These are phyloP conservation scores for Cytospora piceae DNA, from an alignment of 2,329 filamentous ascomycete species.

Conservation along the genomic window DNA sequence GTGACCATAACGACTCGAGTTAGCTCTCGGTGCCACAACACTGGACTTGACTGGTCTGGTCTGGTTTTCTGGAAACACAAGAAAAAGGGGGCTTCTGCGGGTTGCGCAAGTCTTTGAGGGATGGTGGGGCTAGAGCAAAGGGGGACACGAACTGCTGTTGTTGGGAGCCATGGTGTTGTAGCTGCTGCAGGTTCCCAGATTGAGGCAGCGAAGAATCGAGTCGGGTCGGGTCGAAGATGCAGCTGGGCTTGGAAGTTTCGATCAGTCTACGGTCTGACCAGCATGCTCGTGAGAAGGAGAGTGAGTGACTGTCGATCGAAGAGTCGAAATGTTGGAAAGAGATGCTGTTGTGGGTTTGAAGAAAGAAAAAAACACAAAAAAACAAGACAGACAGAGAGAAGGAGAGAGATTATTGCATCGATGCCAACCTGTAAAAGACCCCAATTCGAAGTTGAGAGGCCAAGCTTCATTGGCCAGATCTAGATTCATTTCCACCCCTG, in stretches of 20 bases:
- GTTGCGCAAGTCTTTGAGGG: not conserved
- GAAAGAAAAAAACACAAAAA: not conserved
- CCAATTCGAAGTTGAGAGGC: conserved; percentile 15
- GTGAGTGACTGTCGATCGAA: not conserved
- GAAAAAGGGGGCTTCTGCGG: not conserved
- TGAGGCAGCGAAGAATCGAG: not conserved
- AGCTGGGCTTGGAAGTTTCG: not conserved
- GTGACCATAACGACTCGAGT: conserved; percentile 10
- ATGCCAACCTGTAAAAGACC: conserved; percentile 23
- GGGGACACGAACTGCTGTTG: conserved; percentile 28
- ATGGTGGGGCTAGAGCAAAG: not conserved
- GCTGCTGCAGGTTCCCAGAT: conserved; percentile 16
- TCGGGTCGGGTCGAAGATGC: not conserved
- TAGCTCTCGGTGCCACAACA: conserved; percentile 9
- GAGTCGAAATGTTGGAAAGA: not conserved
- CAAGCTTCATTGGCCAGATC: conserved; percentile 14
- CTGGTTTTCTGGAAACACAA: not conserved
- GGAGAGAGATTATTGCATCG: conserved; percentile 1
- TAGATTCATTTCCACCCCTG: conserved; percentile 18
- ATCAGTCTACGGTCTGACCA: conserved; percentile 8
- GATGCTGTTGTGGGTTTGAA: not conserved
- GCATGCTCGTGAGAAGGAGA: conserved; percentile 17
- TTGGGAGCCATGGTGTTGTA: conserved; percentile 27
- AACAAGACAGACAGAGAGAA: not conserved
- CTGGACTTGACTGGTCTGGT: conserved; percentile 18